These are phyloP conservation scores for Priceomyces haplophilus DNA, from an alignment of 805 yeast genomes.

Conservation along the genomic window DNA sequence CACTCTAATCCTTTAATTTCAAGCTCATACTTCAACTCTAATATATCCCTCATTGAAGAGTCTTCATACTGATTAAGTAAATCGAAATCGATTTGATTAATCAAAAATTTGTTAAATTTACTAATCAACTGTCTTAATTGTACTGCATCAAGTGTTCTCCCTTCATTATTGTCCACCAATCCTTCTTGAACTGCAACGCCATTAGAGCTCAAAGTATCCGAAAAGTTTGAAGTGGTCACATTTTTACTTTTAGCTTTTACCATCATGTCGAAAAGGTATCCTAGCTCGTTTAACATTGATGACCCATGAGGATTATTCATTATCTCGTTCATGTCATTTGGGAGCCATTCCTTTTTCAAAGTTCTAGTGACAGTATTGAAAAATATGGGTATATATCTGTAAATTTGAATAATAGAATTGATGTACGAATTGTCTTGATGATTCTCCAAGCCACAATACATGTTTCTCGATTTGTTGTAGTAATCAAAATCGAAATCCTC, in stretches of 20 bases:
- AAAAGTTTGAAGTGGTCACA: slow-evolving; percentile 81
- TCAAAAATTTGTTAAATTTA: slow-evolving; percentile 56
- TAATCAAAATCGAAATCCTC: slow-evolving; percentile 89
- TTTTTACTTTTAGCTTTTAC: slow-evolving; percentile 73
- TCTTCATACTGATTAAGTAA: slow-evolving; percentile 33
- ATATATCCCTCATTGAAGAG: slow-evolving; percentile 28
- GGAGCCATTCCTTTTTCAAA: slow-evolving; percentile 48
- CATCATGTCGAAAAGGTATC: slow-evolving; percentile 90
- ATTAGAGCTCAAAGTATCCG: slow-evolving; percentile 32
- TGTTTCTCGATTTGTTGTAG: slow-evolving; percentile 65
- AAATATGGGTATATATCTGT: slow-evolving; percentile 70
- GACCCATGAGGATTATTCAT: slow-evolving; percentile 37
- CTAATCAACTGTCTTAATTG: slow-evolving; percentile 47
- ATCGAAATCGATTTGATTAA: slow-evolving; percentile 51
- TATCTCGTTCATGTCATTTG: slow-evolving; percentile 33
- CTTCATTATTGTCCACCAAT: slow-evolving; percentile 50
- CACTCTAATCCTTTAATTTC: slow-evolving; percentile 41
- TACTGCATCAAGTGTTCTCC: slow-evolving; percentile 40
- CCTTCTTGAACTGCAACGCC: slow-evolving; percentile 50
- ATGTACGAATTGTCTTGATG: slow-evolving; percentile 71
- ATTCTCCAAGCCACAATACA: slow-evolving; percentile 78
- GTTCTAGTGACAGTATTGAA: slow-evolving; percentile 61
- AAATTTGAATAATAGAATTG: slow-evolving; percentile 76
- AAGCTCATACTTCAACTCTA: slow-evolving; percentile 45
- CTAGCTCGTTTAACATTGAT: slow-evolving; percentile 74